Base-by-base conservation (phyloP, 73 alveolate genomes). In the Uronychia setigera region DNA sequence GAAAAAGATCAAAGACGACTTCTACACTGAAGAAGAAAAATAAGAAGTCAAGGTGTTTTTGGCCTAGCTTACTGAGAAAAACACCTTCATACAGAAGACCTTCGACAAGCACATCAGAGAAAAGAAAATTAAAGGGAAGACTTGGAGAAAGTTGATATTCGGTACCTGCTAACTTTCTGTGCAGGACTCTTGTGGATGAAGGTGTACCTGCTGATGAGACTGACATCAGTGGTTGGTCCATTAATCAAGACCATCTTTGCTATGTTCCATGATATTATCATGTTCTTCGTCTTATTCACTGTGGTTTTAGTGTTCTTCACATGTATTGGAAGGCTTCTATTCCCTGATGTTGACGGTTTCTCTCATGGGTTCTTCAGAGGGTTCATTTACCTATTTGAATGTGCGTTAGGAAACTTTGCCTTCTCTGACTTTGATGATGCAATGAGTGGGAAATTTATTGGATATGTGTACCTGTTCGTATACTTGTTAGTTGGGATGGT, bases 221-320 rank as follows among this genome's bases (percentile, higher is more conserved):
- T 76, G 59, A 76, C 81, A 26, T 1, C 58, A 76, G 27, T 76
- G 59, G 27, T 76, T 29, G 81, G 81, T 5, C 81, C 81, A 5
- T 27, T 76, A 1, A 76, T 76, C 59, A 76, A 28, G 28, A 76
- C 32, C 1, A 76, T 76, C 31, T 26, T 26, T 5, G 28, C 81
- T 5, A 76, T 76, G 81, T 9, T 76, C 59, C 1, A 26, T 30
- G 81, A 76, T 28, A 76, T 76, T 5, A 9, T 76, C 9, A 30
- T 26, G 32, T 76, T 76, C 81, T 30, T 76, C 28, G 81, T 30
- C 25, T 27, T 76, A 1, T 31, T 76, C 32, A 28, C 32, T 27
- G 32, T 76, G 19, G 32, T 76, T 9, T 30, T 76, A 28, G 81
- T 76, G 27, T 26, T 76, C 58, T 76, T 76, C 32, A 32, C 81